These are phyloP conservation scores for Trifolium pratense DNA, from an alignment of 306 rosid species.

Conservation along the genomic window DNA sequence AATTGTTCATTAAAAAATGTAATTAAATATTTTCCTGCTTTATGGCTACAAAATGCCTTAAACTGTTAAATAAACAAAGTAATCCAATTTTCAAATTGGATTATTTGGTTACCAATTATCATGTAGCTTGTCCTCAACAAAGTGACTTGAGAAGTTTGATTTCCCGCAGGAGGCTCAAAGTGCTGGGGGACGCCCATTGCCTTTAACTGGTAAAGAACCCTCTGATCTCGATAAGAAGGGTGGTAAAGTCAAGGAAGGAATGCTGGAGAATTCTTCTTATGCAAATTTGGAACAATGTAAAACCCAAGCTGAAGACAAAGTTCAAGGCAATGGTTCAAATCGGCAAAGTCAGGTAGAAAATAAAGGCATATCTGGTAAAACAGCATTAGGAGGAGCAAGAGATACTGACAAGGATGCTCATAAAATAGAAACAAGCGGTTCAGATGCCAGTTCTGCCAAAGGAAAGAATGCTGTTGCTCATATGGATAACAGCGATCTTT, in stretches of 20 bases:
- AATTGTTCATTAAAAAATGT: conserved; percentile 27
- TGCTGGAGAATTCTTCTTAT: conserved; percentile 71
- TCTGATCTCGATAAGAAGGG: conserved; percentile 50
- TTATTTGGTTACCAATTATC: conserved; percentile 36
- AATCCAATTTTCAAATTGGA: conserved; percentile 38
- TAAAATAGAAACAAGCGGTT: conserved; percentile 88
- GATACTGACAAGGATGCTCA: conserved; percentile 62
- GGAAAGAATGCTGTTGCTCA: conserved; percentile 62
- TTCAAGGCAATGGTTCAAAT: conserved; percentile 52
- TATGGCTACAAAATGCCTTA: conserved; percentile 8
- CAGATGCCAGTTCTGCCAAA: conserved; percentile 80
- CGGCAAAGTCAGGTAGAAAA: conserved; percentile 51
- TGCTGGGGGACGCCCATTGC: conserved; percentile 56
- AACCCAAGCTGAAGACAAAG: conserved; percentile 51
- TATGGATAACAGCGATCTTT: conserved; percentile 51
- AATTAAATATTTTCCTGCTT: conserved; percentile 17
- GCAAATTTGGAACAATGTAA: conserved; percentile 56
- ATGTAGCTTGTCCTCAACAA: conserved; percentile 43
- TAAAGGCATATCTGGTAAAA: conserved; percentile 56
- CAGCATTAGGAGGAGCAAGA: conserved; percentile 54
- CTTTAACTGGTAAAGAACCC: conserved; percentile 54
- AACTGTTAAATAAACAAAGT: conserved; percentile 27
- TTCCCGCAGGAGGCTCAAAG: conserved; percentile 72
- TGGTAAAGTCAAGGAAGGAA: conserved; percentile 68
- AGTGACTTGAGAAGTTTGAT: conserved; percentile 56